These are phyloP conservation scores for Candida schatavii DNA, from an alignment of 805 yeast genomes.

Conservation along the genomic window DNA sequence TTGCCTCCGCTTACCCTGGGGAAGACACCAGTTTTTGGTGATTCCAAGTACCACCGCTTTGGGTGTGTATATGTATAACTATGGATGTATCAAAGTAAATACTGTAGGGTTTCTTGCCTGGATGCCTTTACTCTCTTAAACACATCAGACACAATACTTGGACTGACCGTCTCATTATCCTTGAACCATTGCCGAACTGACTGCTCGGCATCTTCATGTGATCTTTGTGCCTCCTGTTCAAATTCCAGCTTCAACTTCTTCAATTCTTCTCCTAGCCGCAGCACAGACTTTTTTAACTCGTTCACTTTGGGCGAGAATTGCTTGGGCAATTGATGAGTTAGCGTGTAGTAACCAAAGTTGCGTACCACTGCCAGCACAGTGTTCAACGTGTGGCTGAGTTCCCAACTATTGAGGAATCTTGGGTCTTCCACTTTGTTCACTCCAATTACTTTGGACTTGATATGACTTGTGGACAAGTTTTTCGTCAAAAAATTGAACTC, in stretches of 20 bases:
- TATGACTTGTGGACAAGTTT: slow-evolving; percentile 28
- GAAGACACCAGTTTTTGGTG: not conserved
- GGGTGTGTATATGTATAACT: no score
- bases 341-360: slow-evolving; percentile 5
- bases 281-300: slow-evolving; percentile 2
- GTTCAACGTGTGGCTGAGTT: slow-evolving; percentile 16
- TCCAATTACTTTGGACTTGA: slow-evolving; percentile 10
- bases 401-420: slow-evolving; percentile 14
- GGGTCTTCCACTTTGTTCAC: not conserved
- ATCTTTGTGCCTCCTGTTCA: not conserved
- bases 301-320: slow-evolving; percentile 10
- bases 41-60: no score
- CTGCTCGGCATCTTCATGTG: not conserved
- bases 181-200: not conserved
- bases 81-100: no score
- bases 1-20: no score
- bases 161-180: not conserved
- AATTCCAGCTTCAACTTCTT: not conserved
- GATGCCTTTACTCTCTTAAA: not conserved
- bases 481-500: slow-evolving; percentile 26
- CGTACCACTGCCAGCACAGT: slow-evolving; percentile 7
- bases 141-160: not conserved
- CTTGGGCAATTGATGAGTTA: slow-evolving; percentile 7
- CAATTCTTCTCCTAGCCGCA: slow-evolving; percentile 1
- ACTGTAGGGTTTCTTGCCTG: not conserved